Evolutionary conservation across 2,329 filamentous ascomycete genomes (phyloP).

Genomic region (Fusarium ambrosium): DNA sequence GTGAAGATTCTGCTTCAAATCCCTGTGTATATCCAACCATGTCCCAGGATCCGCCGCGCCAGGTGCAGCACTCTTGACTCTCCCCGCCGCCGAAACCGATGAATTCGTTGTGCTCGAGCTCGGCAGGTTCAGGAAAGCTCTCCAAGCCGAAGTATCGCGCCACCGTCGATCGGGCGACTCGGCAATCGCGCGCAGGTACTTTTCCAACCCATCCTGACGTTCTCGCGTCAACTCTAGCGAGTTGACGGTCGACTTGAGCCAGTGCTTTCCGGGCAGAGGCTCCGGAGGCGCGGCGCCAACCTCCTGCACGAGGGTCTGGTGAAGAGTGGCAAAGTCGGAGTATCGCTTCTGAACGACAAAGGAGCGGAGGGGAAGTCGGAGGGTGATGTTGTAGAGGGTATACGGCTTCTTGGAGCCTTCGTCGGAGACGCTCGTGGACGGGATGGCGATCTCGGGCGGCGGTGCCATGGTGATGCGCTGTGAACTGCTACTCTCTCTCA

Average conservation of each 20-base stretch:
- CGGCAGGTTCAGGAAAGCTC: slow-evolving; percentile 79
- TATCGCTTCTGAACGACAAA: slow-evolving; percentile 86
- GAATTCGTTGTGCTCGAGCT: slow-evolving; percentile 63
- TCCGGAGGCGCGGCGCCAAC: slow-evolving; percentile 75
- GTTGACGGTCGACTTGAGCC: slow-evolving; percentile 80
- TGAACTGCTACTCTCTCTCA: slow-evolving; percentile 12
- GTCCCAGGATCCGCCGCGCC: slow-evolving; percentile 71
- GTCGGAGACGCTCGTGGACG: slow-evolving; percentile 71
- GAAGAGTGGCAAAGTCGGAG: slow-evolving; percentile 80
- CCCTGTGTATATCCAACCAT: slow-evolving; percentile 82
- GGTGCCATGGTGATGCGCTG: slow-evolving; percentile 66
- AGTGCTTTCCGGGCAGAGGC: slow-evolving; percentile 79
- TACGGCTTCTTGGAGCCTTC: slow-evolving; percentile 72
- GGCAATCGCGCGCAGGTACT: slow-evolving; percentile 79
- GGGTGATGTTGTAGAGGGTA: slow-evolving; percentile 83
- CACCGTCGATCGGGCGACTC: slow-evolving; percentile 80
- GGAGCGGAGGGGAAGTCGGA: slow-evolving; percentile 81
- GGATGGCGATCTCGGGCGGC: slow-evolving; percentile 76
- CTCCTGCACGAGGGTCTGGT: slow-evolving; percentile 71
- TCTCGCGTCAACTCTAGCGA: slow-evolving; percentile 78
- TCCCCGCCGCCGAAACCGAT: slow-evolving; percentile 61
- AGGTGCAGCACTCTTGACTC: slow-evolving; percentile 55
- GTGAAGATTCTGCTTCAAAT: slow-evolving; percentile 73
- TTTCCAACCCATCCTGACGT: slow-evolving; percentile 76
- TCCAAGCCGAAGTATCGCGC: slow-evolving; percentile 80